Percentiles rank a stretch among this genome's conserved stretches.
These are phyloP conservation scores for Hericium erinaceus DNA, from an alignment of 768 basidiomycete species.

Conservation along the genomic window DNA sequence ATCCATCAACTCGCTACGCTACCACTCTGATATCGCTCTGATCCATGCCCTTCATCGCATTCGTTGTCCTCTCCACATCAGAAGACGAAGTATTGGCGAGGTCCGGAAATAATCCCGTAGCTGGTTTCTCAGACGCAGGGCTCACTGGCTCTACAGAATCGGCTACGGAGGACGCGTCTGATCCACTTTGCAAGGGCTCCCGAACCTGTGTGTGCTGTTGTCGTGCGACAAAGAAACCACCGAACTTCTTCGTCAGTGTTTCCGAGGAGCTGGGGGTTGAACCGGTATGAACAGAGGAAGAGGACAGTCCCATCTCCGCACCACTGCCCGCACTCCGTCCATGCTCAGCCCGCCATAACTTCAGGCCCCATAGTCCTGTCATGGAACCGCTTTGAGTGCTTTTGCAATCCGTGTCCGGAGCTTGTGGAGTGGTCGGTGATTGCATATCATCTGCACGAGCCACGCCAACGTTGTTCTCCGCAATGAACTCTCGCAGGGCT, in stretches of 20 bases:
- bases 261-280: constrained; percentile 2
- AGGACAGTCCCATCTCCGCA: constrained; percentile 2
- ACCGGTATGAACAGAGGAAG: constrained; percentile 2
- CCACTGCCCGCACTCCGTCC: not conserved
- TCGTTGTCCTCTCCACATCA: not conserved
- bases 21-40: not conserved
- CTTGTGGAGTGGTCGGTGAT: constrained; percentile 3
- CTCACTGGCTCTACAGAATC: constrained; percentile 46
- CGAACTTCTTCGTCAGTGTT: constrained; percentile 41
- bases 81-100: not conserved
- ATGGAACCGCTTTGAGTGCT: constrained; percentile 10
- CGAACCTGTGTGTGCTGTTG: constrained; percentile 22
- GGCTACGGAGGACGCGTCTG: constrained; percentile 46
- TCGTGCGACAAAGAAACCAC: constrained; percentile 59
- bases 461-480: constrained; percentile 57
- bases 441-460: constrained; percentile 11
- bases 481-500: constrained; percentile 76
- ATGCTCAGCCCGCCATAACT: constrained; percentile 10
- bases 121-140: constrained; percentile 27
- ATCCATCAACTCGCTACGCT: not conserved
- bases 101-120: not conserved
- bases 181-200: constrained; percentile 40
- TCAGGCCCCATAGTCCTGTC: constrained; percentile 13
- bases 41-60: not conserved
- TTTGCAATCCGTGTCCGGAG: constrained; percentile 7